Conservation (phyloP, 495 filamentous ascomycete species). For the Xylaria nigripes region DNA sequence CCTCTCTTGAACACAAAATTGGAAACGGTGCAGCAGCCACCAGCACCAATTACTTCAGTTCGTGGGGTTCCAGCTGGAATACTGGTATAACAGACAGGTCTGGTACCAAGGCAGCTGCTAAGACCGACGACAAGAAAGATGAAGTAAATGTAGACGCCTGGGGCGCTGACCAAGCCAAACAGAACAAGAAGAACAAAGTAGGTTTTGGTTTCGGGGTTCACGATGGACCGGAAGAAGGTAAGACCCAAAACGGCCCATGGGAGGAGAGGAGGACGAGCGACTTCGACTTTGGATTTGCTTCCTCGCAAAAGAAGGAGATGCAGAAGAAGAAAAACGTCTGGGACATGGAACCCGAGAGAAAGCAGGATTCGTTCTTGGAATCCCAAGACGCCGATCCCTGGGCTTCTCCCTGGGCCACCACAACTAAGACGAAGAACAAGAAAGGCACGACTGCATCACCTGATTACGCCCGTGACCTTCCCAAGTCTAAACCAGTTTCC, state of each 20-base stretch:
- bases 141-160: slow-evolving; percentile 29
- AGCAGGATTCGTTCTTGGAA: slow-evolving; percentile 17
- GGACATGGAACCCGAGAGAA: slow-evolving; percentile 23
- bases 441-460: slow-evolving; percentile 21
- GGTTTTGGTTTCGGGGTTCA: slow-evolving; percentile 31
- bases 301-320: slow-evolving; percentile 25
- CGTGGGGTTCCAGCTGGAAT: slow-evolving; percentile 33
- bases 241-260: slow-evolving; percentile 17
- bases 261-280: slow-evolving; percentile 25
- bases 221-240: slow-evolving; percentile 28
- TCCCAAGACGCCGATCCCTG: slow-evolving; percentile 21
- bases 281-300: slow-evolving; percentile 28
- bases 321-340: slow-evolving; percentile 33
- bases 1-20: slow-evolving; percentile 32
- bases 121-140: slow-evolving; percentile 16
- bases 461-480: slow-evolving; percentile 7
- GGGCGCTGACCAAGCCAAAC: slow-evolving; percentile 31
- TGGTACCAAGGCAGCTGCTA: slow-evolving; percentile 15
- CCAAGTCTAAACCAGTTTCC: background rate
- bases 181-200: slow-evolving; percentile 37
- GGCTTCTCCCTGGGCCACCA: slow-evolving; percentile 22
- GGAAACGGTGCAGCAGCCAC: slow-evolving; percentile 15
- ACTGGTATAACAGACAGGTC: slow-evolving; percentile 28
- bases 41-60: slow-evolving; percentile 28
- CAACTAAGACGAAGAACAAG: slow-evolving; percentile 31